phyloP scores from a whole-genome alignment of 805 yeast genomes.

The Pichia paraexigua region DNA sequence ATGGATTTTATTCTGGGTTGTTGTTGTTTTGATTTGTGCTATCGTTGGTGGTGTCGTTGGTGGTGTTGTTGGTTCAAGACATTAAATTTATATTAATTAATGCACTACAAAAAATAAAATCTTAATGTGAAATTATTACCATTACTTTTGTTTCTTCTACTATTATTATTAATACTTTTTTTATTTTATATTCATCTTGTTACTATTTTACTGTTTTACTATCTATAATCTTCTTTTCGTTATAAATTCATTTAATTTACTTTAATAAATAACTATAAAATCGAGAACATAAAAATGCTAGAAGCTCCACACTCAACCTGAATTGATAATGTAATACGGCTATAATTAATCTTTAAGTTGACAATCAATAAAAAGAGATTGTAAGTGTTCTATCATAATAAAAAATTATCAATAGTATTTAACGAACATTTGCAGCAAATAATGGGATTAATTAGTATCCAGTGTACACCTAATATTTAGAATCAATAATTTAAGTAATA shows the following conservation, averaged over 20 bases:
- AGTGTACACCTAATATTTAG: too few species aligned
- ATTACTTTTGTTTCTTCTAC: neutral
- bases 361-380: too few species aligned
- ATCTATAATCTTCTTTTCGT: neutral
- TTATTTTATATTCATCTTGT: neutral
- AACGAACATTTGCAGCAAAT: too few species aligned
- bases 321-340: too few species aligned
- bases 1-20: conserved; percentile 73
- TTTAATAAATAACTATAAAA: too few species aligned
- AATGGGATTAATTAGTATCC: too few species aligned
- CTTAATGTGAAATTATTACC: neutral
- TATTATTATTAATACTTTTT: neutral
- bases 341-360: too few species aligned
- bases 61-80: conserved; percentile 35
- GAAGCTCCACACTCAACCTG: too few species aligned
- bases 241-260: neutral
- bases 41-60: conserved; percentile 66
- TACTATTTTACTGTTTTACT: neutral
- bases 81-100: conserved; percentile 7
- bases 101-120: neutral
- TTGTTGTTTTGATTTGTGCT: conserved; percentile 49
- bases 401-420: too few species aligned
- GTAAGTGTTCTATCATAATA: too few species aligned
- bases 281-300: too few species aligned
- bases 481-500: too few species aligned